Percentiles rank a stretch among this genome's conserved stretches.
Evolutionary conservation across 1,284 basidiomycete species (phyloP).

Genomic region (Tylopilus microsporus): DNA sequence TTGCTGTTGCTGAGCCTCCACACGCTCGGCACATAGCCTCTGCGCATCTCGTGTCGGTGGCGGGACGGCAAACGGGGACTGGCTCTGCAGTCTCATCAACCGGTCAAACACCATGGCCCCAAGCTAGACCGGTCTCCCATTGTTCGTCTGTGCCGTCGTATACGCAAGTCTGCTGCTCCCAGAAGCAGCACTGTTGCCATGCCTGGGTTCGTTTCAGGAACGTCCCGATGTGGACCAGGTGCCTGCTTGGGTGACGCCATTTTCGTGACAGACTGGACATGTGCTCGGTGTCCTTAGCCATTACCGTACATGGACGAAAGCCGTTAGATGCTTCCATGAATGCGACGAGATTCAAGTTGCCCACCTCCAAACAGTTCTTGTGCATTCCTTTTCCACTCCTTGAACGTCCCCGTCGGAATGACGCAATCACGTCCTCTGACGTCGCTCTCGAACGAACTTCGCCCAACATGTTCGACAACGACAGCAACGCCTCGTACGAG

Average conservation of each 20-base stretch:
- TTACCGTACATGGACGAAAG: conserved; percentile 40
- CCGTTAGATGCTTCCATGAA: not conserved
- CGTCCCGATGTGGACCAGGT: conserved; percentile 14
- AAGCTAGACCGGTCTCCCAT: conserved; percentile 11
- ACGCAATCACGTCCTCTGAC: conserved; percentile 53
- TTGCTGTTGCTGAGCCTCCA: conserved; percentile 13
- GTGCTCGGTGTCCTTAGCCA: conserved; percentile 62
- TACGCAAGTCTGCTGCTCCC: conserved; percentile 7
- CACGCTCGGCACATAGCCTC: conserved; percentile 1
- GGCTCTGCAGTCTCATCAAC: conserved; percentile 12
- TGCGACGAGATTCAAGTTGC: conserved; percentile 11
- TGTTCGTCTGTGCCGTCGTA: conserved; percentile 7
- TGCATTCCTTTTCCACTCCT: conserved; percentile 66
- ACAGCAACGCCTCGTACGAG: conserved; percentile 66
- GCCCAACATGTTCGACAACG: conserved; percentile 53
- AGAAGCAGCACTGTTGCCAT: not conserved
- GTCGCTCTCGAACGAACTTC: conserved; percentile 61
- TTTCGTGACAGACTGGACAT: conserved; percentile 62
- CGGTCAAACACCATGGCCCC: conserved; percentile 19
- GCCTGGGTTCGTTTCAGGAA: conserved; percentile 9
- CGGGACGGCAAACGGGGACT: not conserved
- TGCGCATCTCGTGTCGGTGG: conserved; percentile 11
- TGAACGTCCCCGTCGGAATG: conserved; percentile 57
- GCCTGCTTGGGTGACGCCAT: conserved; percentile 26
- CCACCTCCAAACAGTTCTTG: conserved; percentile 62